phyloP scores from a whole-genome alignment of 2,329 filamentous ascomycete species.

The Penicillium sp. region DNA sequence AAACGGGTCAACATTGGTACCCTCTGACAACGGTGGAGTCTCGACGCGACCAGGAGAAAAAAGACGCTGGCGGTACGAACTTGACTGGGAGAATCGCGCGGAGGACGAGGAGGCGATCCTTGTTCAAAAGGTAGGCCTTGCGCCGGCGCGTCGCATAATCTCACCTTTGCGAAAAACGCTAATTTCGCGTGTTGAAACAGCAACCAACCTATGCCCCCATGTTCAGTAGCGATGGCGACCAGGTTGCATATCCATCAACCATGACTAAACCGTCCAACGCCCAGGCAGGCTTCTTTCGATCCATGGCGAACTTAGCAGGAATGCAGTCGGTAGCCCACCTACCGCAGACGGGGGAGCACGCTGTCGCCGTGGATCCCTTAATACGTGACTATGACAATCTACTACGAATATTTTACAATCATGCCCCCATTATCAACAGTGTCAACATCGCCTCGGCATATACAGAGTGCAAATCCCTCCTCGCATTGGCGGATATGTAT shows the following conservation, averaged over 20 bases:
- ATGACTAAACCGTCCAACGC: constrained; percentile 62
- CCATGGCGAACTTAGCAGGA: constrained; percentile 72
- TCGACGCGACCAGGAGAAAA: constrained; percentile 45
- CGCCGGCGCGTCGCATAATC: not conserved
- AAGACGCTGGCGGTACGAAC: constrained; percentile 79
- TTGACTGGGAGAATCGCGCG: constrained; percentile 69
- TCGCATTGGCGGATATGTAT: constrained; percentile 90
- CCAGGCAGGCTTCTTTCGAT: constrained; percentile 76
- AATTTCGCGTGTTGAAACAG: constrained; percentile 21
- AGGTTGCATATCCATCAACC: constrained; percentile 49
- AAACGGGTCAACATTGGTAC: constrained; percentile 38
- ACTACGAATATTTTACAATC: constrained; percentile 94
- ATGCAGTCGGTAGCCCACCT: constrained; percentile 54
- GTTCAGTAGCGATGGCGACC: constrained; percentile 55
- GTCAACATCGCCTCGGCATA: constrained; percentile 91
- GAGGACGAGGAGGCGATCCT: constrained; percentile 82
- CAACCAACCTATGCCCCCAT: constrained; percentile 48
- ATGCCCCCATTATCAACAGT: constrained; percentile 74
- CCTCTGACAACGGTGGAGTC: constrained; percentile 40
- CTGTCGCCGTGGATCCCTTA: constrained; percentile 66
- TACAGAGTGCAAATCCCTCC: constrained; percentile 86
- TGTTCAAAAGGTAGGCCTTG: constrained; percentile 67
- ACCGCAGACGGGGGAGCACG: constrained; percentile 52
- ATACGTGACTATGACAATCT: constrained; percentile 93
- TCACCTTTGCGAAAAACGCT: constrained; percentile 3